Conservation (phyloP, 139 green algal species). For the Raphidocelis subcapitata region DNA sequence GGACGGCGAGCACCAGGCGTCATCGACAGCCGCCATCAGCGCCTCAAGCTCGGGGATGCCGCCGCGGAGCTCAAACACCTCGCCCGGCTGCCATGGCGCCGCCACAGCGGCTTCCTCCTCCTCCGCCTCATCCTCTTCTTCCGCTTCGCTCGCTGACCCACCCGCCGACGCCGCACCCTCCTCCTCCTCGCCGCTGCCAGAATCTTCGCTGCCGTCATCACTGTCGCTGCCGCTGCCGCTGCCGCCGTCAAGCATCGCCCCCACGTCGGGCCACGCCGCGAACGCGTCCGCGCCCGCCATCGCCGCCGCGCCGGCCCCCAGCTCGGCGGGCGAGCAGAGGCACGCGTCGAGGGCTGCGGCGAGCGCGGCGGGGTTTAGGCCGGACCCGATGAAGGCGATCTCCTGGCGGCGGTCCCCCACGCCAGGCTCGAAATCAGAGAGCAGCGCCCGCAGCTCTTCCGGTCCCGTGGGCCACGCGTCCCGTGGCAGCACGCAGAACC, state of each 20-base stretch:
- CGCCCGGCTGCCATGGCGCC: constrained; percentile 29
- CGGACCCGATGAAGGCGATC: constrained; percentile 74
- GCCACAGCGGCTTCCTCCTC: background rate
- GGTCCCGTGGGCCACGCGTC: background rate
- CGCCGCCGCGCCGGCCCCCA: constrained; percentile 6
- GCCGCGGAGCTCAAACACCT: too few relatives aligned
- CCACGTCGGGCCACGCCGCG: constrained; percentile 53
- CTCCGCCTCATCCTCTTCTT: constrained; percentile 13
- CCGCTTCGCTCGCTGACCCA: background rate
- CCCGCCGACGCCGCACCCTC: too few relatives aligned
- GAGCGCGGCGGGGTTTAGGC: constrained; percentile 31
- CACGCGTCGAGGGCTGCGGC: constrained; percentile 57
- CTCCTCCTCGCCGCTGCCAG: too few relatives aligned
- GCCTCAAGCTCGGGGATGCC: background rate
- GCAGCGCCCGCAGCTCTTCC: constrained; percentile 27
- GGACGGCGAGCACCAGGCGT: background rate
- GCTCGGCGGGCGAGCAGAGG: constrained; percentile 42
- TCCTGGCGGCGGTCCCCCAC: constrained; percentile 57
- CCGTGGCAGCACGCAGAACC: constrained; percentile 51
- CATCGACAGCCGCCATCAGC: too few relatives aligned
- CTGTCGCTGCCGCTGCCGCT: background rate
- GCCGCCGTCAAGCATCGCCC: constrained; percentile 33
- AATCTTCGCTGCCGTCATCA: too few relatives aligned
- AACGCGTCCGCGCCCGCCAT: constrained; percentile 50
- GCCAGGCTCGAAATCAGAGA: constrained; percentile 41